Base-by-base conservation (phyloP, 495 filamentous ascomycete species). In the Hypoxylon cercidicola region DNA sequence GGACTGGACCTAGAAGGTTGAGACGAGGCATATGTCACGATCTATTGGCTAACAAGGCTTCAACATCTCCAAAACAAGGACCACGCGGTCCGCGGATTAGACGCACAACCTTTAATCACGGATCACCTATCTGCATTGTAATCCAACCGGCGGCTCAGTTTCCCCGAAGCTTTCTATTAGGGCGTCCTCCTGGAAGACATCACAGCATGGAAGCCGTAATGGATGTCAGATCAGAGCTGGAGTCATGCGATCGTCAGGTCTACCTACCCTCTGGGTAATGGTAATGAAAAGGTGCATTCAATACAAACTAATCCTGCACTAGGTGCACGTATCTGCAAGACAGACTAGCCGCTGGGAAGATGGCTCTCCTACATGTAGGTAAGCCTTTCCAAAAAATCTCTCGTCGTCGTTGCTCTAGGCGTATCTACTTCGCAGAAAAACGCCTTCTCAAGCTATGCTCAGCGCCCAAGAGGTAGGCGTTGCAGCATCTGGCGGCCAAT, bases 281-380 rank as follows among this genome's bases (percentile, higher is more conserved):
- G 25, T 28, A 28, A 7, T 30, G 12, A 54, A 64, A 58, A 41
- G 21, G 46, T 16, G 58, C 8, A 44, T 19, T 41, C 16, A 21
- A 51, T 58, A 20, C 13, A 41, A 55, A 30, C 41, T 58, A 40
- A 53, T 32, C 32, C 23, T 51, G 20, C 40, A 32, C 25, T 18
- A 51, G 18, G 37, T 15, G 23, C 48, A 20, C 60, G 18, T 51
- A 51, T 51, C 28, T 54, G 55, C 55, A 59, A 41, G 40, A 58
- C 9, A 18, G 41, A 34, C 47, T 20, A 35, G 61, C 13, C 50
- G 35, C 44, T 32, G n/a, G 15, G 16, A 41, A 6, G 18, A 39
- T 51, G 60, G 60, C 46, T 28, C 46, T 41, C 5, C 15, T n/a
- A n/a, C n/a, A n/a, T 9, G 4, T 34, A 52, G 18, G 18, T 23